Conservation (phyloP, 768 basidiomycete species). For the Daedaleopsis sinensis region DNA sequence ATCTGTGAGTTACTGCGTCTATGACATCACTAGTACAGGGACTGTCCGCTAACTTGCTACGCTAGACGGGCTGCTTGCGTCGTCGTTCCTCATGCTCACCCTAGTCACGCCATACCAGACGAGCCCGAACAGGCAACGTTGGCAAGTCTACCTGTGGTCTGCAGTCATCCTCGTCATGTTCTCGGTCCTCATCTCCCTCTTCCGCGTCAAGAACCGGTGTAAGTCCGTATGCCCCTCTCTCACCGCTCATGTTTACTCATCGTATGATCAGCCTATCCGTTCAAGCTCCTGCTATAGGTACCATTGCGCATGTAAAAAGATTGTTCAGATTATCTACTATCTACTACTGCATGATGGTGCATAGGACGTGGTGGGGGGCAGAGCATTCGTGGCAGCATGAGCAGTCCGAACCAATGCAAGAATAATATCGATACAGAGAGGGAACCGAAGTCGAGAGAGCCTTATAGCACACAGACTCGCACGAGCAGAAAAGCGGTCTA, state of each 20-base stretch:
- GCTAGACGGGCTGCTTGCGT: slow-evolving; percentile 80
- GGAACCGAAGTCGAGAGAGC: background rate
- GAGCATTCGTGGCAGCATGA: slow-evolving; percentile 17
- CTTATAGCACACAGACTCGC: background rate
- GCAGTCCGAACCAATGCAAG: background rate
- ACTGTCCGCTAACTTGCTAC: background rate
- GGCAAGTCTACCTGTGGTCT: slow-evolving; percentile 91
- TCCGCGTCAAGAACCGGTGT: slow-evolving; percentile 92
- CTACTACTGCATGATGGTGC: slow-evolving; percentile 16
- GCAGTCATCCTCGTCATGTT: slow-evolving; percentile 81
- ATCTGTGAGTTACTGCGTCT: slow-evolving; percentile 66
- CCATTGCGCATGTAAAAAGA: slow-evolving; percentile 15
- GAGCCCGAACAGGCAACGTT: slow-evolving; percentile 73
- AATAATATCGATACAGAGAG: slow-evolving; percentile 10
- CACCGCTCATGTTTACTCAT: background rate
- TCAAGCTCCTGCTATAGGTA: slow-evolving; percentile 69
- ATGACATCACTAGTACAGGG: background rate
- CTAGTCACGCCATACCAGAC: slow-evolving; percentile 79
- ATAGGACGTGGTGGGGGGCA: slow-evolving; percentile 1
- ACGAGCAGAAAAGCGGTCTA: background rate
- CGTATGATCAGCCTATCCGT: slow-evolving; percentile 66
- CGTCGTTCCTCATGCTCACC: slow-evolving; percentile 79
- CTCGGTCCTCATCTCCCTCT: slow-evolving; percentile 83
- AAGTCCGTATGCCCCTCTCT: slow-evolving; percentile 19
- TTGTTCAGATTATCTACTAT: slow-evolving; percentile 21